Evolutionary conservation across 306 rosid species (phyloP), one percentile per base, ranked within the genome.

Genomic region (Lathyrus sativus): DNA sequence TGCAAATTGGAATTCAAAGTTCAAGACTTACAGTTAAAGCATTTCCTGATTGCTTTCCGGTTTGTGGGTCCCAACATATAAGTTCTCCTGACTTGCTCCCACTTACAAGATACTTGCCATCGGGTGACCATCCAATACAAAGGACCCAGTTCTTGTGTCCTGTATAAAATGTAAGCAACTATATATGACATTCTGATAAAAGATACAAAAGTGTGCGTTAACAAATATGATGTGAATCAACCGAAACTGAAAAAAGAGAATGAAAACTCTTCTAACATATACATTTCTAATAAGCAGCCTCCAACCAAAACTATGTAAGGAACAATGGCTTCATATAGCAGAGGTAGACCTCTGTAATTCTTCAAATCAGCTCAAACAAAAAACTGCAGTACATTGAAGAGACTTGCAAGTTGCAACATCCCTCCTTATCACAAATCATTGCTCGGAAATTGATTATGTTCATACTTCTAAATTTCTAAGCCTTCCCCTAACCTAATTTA

Each of bases 141-240:
- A 93, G 99, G 68, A 93, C 99, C 97, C 95, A 90, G 74, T 85
- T 93, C 79, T 78, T 88, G 80, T 93, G 96, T 59, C 99, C 97
- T 93, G 81, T 55, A 65, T 24, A 61, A 77, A 66, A 74, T 43
- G n/a, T 39, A 28, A 56, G 43, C 45, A 65, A 22, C 41, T 39
- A 44, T 53, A 62, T 29, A 10, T 14, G 22, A 10, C 46, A 49
- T 63, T 55, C 68, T 18, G 2, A 39, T 43, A 5, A 53, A 63
- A 59, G 37, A 68, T 24, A 72, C 61, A 22, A 76, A 45, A 39
- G 14, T 28, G 39, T 14, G 29, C 24, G 39, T 26, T 62, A 48
- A 26, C 59, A n/a, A 38, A 55, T 49, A 46, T 46, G 11, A 56
- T 7, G 14, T 39, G 41, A 17, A 57, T 49, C 55, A 54, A 55